Percentiles rank a stretch among this genome's conserved stretches.
phyloP scores from a whole-genome alignment of 352 stramenopile genomes.

The Phytophthora brassicae region DNA sequence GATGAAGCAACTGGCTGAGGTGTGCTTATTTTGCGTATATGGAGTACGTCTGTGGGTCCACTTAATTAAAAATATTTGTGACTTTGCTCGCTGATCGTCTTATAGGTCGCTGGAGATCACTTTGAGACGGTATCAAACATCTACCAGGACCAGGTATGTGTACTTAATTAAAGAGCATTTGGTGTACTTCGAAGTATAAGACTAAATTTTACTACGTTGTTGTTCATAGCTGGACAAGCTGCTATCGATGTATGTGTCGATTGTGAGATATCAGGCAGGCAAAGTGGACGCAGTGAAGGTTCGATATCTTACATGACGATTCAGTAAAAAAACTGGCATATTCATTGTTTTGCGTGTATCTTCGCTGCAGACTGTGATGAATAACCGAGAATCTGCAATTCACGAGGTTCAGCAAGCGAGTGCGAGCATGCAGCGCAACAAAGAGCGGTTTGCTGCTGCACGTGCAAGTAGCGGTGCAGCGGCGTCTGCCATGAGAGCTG shows the following conservation, averaged over 20 bases:
- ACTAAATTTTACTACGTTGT: slow-evolving; percentile 2
- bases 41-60: neutral
- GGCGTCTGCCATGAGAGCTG: slow-evolving; percentile 82
- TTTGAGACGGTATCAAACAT: slow-evolving; percentile 88
- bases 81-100: neutral
- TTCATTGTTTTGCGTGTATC: neutral
- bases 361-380: slow-evolving; percentile 72
- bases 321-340: too few relatives aligned
- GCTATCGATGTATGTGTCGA: slow-evolving; percentile 85
- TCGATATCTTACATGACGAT: neutral
- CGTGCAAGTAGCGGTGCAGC: slow-evolving; percentile 82
- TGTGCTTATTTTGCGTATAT: slow-evolving; percentile 13
- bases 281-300: slow-evolving; percentile 90
- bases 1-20: slow-evolving; percentile 77
- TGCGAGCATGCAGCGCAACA: slow-evolving; percentile 88
- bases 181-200: neutral
- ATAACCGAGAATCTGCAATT: slow-evolving; percentile 84
- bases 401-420: slow-evolving; percentile 88
- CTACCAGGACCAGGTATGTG: slow-evolving; percentile 79
- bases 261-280: slow-evolving; percentile 81
- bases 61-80: neutral
- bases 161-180: neutral
- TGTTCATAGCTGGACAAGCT: slow-evolving; percentile 71
- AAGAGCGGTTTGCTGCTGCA: slow-evolving; percentile 84
- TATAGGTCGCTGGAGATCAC: slow-evolving; percentile 67